Conservation (phyloP, 2,329 filamentous ascomycete species). For the Phialophora chinensis region DNA sequence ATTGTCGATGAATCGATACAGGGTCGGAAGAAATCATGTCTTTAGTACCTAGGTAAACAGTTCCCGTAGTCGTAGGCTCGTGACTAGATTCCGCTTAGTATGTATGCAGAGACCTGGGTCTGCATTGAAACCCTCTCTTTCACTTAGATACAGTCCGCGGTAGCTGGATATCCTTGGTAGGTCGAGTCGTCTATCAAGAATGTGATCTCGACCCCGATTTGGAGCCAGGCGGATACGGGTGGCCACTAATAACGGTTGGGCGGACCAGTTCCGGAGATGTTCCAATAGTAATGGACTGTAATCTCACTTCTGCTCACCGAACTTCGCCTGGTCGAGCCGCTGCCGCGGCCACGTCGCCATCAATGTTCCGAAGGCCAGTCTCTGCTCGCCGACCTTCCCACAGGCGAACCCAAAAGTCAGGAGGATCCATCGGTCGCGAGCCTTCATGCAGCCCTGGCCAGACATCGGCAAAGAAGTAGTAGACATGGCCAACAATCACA, state of each 20-base stretch:
- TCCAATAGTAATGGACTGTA: background rate
- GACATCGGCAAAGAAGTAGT: constrained; percentile 98
- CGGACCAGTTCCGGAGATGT: background rate
- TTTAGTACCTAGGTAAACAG: background rate
- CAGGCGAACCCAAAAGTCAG: constrained; percentile 83
- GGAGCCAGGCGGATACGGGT: background rate
- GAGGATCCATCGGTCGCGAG: constrained; percentile 84
- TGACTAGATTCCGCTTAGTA: background rate
- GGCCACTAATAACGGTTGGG: background rate
- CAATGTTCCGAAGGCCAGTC: constrained; percentile 59
- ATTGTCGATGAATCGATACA: background rate
- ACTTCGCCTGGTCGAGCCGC: constrained; percentile 46
- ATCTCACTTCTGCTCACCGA: constrained; percentile 19
- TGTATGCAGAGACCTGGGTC: background rate
- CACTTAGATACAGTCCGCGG: background rate
- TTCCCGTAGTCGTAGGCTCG: background rate
- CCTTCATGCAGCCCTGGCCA: constrained; percentile 90
- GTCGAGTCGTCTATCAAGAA: background rate
- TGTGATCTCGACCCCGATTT: background rate
- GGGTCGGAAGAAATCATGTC: background rate
- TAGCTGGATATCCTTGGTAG: background rate
- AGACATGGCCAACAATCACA: constrained; percentile 91
- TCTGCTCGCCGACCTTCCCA: constrained; percentile 65
- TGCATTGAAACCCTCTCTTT: background rate
- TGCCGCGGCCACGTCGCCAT: constrained; percentile 67